phyloP scores from a whole-genome alignment of 2,329 filamentous ascomycete species.

The Hypoxylon sp. region DNA sequence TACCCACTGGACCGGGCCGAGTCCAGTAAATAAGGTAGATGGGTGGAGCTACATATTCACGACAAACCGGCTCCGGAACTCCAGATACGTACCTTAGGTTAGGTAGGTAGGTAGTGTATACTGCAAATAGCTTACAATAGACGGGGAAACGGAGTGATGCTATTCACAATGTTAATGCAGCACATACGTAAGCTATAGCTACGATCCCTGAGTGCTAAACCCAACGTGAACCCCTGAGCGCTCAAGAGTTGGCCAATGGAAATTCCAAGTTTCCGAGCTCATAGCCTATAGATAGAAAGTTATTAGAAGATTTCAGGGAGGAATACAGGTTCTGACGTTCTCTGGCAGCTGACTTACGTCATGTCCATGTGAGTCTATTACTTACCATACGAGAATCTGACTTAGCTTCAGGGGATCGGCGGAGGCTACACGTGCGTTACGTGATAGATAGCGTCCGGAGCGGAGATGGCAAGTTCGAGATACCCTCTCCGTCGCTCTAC shows the following conservation, averaged over 20 bases:
- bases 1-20: constrained; percentile 14
- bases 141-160: constrained; percentile 1
- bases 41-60: constrained; percentile 9
- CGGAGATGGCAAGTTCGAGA: constrained; percentile 19
- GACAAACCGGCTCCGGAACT: neutral
- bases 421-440: constrained; percentile 8
- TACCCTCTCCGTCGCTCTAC: constrained; percentile 15
- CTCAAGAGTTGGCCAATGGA: neutral
- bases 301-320: constrained; percentile 5
- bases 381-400: constrained; percentile 20
- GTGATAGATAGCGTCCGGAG: constrained; percentile 6
- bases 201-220: neutral
- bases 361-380: constrained; percentile 6
- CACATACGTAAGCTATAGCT: neutral
- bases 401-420: constrained; percentile 22
- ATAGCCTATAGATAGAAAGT: constrained; percentile 11
- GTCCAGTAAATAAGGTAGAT: constrained; percentile 25
- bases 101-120: neutral
- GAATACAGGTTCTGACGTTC: constrained; percentile 13
- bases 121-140: neutral
- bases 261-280: neutral
- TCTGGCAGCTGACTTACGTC: constrained; percentile 16
- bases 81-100: neutral
- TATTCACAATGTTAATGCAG: constrained; percentile 6
- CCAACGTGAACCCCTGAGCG: neutral